These are phyloP conservation scores for Hanseniaspora jakobsenii DNA, from an alignment of 805 yeast species.

Conservation along the genomic window DNA sequence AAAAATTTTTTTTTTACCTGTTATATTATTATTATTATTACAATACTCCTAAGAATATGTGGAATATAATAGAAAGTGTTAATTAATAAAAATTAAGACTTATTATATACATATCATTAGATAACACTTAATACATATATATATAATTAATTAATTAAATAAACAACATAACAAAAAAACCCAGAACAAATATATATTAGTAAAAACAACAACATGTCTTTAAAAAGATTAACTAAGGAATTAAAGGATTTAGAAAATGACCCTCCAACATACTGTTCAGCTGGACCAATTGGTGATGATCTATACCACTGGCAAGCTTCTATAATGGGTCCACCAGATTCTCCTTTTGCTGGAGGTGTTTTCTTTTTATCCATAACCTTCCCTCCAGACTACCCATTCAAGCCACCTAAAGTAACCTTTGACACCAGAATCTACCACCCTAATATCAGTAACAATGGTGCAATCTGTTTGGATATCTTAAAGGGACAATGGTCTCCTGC, in stretches of 20 bases:
- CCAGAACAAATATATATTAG: neutral
- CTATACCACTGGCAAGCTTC: constrained; percentile 99
- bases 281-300: constrained; percentile 98
- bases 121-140: too few species aligned
- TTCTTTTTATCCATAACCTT: constrained; percentile 91
- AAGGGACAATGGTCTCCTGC: constrained; percentile 99
- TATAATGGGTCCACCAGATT: constrained; percentile 96
- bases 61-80: too few species aligned
- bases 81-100: too few species aligned
- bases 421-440: constrained; percentile 96
- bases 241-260: constrained; percentile 92
- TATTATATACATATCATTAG: too few species aligned
- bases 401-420: constrained; percentile 89
- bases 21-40: too few species aligned
- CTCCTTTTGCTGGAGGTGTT: constrained; percentile 83
- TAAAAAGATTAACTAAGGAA: constrained; percentile 92
- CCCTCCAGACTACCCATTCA: constrained; percentile 98
- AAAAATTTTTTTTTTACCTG: too few species aligned
- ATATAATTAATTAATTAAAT: too few species aligned
- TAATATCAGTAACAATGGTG: constrained; percentile 89
- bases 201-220: constrained; percentile 56
- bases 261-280: constrained; percentile 97
- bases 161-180: neutral
- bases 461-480: constrained; percentile 90
- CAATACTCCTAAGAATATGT: too few species aligned